Evolutionary conservation across 352 stramenopile genomes (phyloP).

Genomic region (Globisporangium mamillatum): DNA sequence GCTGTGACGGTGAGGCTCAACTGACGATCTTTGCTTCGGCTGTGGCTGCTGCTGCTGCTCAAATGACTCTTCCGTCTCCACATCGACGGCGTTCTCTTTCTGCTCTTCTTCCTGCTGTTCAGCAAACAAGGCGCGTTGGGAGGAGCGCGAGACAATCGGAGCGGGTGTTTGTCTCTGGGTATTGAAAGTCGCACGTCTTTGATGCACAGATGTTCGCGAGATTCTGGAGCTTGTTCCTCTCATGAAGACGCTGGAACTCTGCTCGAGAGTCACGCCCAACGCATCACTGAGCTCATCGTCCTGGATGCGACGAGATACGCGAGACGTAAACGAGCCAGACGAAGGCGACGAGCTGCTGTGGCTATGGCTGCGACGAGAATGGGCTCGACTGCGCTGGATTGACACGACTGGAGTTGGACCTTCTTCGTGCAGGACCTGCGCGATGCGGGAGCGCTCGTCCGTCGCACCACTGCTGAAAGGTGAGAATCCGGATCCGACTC

Average conservation of each 20-base stretch:
- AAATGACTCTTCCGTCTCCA: background rate
- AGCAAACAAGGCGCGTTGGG: constrained; percentile 12
- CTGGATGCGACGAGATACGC: constrained; percentile 21
- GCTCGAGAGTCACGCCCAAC: constrained; percentile 34
- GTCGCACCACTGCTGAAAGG: constrained; percentile 21
- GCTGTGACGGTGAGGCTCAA: background rate
- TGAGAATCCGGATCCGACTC: constrained; percentile 24
- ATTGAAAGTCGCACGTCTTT: background rate
- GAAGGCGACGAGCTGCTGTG: constrained; percentile 31
- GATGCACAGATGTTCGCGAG: background rate
- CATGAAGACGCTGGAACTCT: background rate
- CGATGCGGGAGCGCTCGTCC: constrained; percentile 14
- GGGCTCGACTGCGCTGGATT: constrained; percentile 10
- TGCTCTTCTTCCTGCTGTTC: constrained; percentile 8
- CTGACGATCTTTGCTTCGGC: background rate
- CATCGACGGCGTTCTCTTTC: background rate
- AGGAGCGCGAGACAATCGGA: background rate
- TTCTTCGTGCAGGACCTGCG: constrained; percentile 12
- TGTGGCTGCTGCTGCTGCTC: background rate
- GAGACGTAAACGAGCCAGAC: constrained; percentile 3
- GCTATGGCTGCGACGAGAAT: constrained; percentile 10
- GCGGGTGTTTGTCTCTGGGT: background rate
- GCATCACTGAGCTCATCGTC: constrained; percentile 65
- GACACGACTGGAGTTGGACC: constrained; percentile 8
- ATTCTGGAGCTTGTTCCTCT: background rate